Evolutionary conservation across 225 moss, liverwort and hornwort species (phyloP).

Genomic region (Marchantia paleacea): DNA sequence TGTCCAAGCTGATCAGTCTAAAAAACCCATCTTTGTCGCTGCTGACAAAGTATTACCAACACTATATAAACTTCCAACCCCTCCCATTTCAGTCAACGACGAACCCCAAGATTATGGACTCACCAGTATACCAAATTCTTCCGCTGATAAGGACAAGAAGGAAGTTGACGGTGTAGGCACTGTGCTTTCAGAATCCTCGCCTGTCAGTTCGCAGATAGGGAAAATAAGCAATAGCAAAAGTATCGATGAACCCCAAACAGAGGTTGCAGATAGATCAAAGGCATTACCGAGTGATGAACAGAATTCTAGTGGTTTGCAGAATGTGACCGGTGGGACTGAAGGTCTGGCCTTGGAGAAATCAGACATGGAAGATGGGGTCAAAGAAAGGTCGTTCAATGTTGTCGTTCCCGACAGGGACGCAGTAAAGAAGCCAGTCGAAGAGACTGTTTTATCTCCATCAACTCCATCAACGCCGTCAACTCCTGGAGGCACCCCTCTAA

Average conservation of each 20-base stretch:
- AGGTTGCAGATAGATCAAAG: background rate
- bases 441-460: background rate
- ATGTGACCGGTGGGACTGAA: background rate
- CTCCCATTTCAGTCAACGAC: background rate
- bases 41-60: no score
- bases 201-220: background rate
- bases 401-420: background rate
- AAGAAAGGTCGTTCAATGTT: background rate
- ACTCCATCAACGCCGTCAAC: constrained; percentile 17
- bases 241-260: background rate
- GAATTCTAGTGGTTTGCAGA: background rate
- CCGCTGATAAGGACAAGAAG: background rate
- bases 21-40: no score
- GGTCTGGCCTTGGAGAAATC: background rate
- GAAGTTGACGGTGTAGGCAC: background rate
- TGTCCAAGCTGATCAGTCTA: no score
- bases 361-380: background rate
- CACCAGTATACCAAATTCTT: background rate
- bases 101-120: background rate
- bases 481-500: constrained; percentile 37
- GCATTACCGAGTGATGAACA: background rate
- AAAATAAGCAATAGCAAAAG: background rate
- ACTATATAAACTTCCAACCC: background rate
- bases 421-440: background rate
- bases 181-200: background rate